These are phyloP conservation scores for Leucocoprinus sp. DNA, from an alignment of 768 basidiomycete species.

Conservation along the genomic window DNA sequence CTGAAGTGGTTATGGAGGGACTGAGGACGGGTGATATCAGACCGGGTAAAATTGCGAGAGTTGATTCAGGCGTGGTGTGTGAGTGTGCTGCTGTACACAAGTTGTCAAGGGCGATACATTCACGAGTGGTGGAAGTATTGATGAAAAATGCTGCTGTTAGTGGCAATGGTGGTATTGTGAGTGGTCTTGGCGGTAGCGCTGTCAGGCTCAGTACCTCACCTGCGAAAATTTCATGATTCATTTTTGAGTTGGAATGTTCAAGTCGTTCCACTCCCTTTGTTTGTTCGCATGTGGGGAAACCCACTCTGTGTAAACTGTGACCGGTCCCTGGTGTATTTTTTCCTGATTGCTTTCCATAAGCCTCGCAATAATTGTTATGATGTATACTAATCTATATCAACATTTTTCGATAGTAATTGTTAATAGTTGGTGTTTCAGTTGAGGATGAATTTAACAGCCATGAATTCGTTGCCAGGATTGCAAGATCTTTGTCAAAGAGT, in stretches of 20 bases:
- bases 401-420: background rate
- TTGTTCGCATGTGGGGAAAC: background rate
- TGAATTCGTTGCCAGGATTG: no score
- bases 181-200: background rate
- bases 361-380: slow-evolving; percentile 10
- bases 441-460: no score
- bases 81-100: slow-evolving; percentile 36
- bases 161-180: background rate
- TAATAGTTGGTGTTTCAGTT: no score
- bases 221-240: background rate
- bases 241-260: background rate
- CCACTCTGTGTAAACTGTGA: background rate
- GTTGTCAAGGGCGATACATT: slow-evolving; percentile 43
- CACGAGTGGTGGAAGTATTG: slow-evolving; percentile 28
- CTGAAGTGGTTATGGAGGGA: slow-evolving; percentile 38
- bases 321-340: background rate
- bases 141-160: background rate
- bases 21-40: slow-evolving; percentile 22
- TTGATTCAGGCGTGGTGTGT: slow-evolving; percentile 61
- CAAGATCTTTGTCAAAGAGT: no score
- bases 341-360: background rate
- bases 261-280: background rate
- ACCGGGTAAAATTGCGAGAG: slow-evolving; percentile 38
- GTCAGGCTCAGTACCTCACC: background rate
- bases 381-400: slow-evolving; percentile 7